Evolutionary conservation across 2,329 filamentous ascomycete species (phyloP).

Genomic region (Apiospora malaysiana): DNA sequence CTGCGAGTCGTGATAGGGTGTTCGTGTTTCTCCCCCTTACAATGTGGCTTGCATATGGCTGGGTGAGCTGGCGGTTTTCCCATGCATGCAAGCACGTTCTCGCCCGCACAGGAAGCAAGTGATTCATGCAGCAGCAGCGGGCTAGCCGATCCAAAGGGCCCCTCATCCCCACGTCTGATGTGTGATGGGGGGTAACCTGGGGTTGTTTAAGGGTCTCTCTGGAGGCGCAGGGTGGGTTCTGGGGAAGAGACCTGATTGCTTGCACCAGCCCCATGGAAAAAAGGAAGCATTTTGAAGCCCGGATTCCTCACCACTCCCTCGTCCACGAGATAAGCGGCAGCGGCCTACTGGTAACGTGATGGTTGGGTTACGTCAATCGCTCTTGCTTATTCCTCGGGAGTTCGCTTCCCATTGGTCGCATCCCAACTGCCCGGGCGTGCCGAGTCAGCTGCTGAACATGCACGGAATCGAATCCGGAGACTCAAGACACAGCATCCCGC

Average conservation of each 20-base stretch:
- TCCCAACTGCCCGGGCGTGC: not conserved
- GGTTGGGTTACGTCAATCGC: not conserved
- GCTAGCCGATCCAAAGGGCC: not conserved
- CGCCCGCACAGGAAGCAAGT: not conserved
- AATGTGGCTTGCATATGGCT: not conserved
- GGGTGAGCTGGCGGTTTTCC: not conserved
- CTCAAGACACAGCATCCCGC: not conserved
- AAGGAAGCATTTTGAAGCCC: not conserved
- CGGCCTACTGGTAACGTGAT: constrained; percentile 1
- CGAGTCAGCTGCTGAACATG: constrained; percentile 2
- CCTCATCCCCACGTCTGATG: not conserved
- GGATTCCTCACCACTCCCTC: not conserved
- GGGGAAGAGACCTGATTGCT: not conserved
- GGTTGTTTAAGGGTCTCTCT: not conserved
- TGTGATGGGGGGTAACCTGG: too few relatives aligned
- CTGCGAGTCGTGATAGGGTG: not conserved
- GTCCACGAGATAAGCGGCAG: not conserved
- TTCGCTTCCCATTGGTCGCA: not conserved
- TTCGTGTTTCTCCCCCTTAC: not conserved
- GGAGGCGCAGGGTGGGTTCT: not conserved
- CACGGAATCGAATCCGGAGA: not conserved
- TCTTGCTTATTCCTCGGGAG: not conserved
- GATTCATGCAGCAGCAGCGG: not conserved
- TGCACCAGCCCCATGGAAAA: not conserved
- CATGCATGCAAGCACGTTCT: not conserved